Evolutionary conservation across 495 filamentous ascomycete genomes (phyloP), one percentile per base, ranked within the genome.

Genomic region (Pyronema omphalodes): DNA sequence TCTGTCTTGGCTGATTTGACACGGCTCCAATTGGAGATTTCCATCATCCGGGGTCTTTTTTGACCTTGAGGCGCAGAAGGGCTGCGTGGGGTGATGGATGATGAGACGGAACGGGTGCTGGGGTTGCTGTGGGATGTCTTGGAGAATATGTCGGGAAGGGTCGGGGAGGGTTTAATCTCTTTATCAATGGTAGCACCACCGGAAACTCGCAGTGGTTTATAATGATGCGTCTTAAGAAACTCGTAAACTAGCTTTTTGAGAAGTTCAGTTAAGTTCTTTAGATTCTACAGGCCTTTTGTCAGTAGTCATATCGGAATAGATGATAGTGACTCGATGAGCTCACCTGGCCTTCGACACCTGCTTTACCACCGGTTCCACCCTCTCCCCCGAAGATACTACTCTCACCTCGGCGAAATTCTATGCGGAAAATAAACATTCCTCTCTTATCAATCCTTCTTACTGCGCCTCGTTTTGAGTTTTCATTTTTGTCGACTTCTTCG

Each of bases 361-460:
- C 59, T 37, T 66, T 66, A 4, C 63, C 63, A 29, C 54, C 56
- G 6, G 63, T 66, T 9, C 63, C 63, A 2, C 63, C 63, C 33
- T 66, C 63, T 3, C 63, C 62, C 7, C 63, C 63, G 0, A 65
- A 14, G 5, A 57, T 33, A 9, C 37, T 17, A 61, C 51, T 7
- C 23, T 55, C 60, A 65, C 56, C 17, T 57, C 63, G 11, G 54
- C 23, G 12, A 67, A 61, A 57, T 3, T 72, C 69, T n/a, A 98
- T 77, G 7, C 77, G 78, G 36, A 98, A 71, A 61, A 81, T 82
- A 59, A 94, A 96, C 83, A 91, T 93, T 1, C 88, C 87, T 83
- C 83, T 93, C 56, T 80, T 74, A 64, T 94, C 87, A 34, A 85
- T 70, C 63, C 84, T 89, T 15, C 71, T 71, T 12, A 67, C 60